These are phyloP conservation scores for Chrysosporium keratinophilum DNA, from an alignment of 2,329 filamentous ascomycete species.

Conservation along the genomic window DNA sequence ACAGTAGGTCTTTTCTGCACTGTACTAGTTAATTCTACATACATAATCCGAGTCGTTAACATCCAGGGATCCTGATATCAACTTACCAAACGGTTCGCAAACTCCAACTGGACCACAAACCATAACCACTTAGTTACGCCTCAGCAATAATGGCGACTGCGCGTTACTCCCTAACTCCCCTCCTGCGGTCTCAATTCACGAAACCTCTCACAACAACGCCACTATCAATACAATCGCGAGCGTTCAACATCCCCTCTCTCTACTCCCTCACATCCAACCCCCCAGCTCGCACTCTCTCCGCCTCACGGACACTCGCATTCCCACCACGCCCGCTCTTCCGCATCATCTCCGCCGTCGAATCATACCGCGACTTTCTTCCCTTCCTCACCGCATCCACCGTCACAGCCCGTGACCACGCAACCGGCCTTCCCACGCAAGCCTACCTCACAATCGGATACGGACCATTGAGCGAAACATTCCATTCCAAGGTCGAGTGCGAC, in stretches of 20 bases:
- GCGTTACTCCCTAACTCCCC: background rate
- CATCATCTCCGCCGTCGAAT: slow-evolving; percentile 78
- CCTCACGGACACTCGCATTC: slow-evolving; percentile 68
- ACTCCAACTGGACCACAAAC: no score
- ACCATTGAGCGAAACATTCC: slow-evolving; percentile 72
- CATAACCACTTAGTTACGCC: no score
- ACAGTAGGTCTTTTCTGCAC: no score
- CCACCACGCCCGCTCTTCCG: slow-evolving; percentile 60
- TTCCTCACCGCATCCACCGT: slow-evolving; percentile 73
- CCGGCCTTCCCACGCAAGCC: slow-evolving; percentile 55
- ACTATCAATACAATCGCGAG: slow-evolving; percentile 9
- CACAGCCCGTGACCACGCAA: slow-evolving; percentile 55
- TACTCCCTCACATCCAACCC: slow-evolving; percentile 20
- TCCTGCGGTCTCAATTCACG: slow-evolving; percentile 1
- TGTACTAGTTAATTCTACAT: no score
- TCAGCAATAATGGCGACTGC: background rate
- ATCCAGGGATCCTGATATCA: no score
- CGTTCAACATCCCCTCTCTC: slow-evolving; percentile 16
- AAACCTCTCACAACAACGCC: slow-evolving; percentile 5
- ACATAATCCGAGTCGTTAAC: no score
- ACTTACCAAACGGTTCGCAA: no score
- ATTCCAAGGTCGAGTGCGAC: slow-evolving; percentile 66
- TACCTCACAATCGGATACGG: slow-evolving; percentile 79
- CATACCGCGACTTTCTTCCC: slow-evolving; percentile 79
- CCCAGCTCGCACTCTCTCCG: slow-evolving; percentile 57